Evolutionary conservation across 2,329 filamentous ascomycete species (phyloP), one percentile per base, ranked within the genome.

Genomic region (Camptophora hylomeconis): DNA sequence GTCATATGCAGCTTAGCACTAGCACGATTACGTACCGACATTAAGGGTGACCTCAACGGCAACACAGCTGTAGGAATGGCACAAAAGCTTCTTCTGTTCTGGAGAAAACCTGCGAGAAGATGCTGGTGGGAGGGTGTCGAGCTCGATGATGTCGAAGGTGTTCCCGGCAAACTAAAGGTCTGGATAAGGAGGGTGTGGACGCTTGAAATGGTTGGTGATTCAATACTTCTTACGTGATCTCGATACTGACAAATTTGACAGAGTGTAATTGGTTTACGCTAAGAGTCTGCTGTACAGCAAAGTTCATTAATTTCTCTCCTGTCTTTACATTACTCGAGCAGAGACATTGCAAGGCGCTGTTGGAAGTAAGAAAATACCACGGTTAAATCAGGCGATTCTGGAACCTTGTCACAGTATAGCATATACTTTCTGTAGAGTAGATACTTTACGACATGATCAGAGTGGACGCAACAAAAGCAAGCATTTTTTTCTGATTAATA

Each of bases 41-140:
- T 92, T 47, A 75, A 64, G 38, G 69, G 83, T 31, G 82, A 86
- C 44, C 63, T 80, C 28, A 75, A 69, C 42, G 84, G 76, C 47
- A 72, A 62, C 46, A 75, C 72, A 51, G 80, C 83, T 1, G 83
- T 95, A 11, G 87, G 87, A 29, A 98, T 98, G 89, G 89, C 89
- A 8, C 89, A 98, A 56, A 98, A 98, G 60, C 69, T 98, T 25
- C 67, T 98, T 9, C 68, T 98, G 3, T 98, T 98, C 63, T 98
- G 89, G 89, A 73, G 89, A 42, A 98, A 98, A 58, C 89, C 89
- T 10, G 89, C 89, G 9, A 67, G 89, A 37, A 72, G 89, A 53
- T 98, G 89, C 64, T 98, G 89, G 89, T 98, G 89, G 89, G 89
- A 98, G 54, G 89, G 89, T 14, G 80, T 98, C 20, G 86, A 95